These are phyloP conservation scores for Amborella trichopoda DNA, from an alignment of 164 flowering plant species.

Conservation along the genomic window DNA sequence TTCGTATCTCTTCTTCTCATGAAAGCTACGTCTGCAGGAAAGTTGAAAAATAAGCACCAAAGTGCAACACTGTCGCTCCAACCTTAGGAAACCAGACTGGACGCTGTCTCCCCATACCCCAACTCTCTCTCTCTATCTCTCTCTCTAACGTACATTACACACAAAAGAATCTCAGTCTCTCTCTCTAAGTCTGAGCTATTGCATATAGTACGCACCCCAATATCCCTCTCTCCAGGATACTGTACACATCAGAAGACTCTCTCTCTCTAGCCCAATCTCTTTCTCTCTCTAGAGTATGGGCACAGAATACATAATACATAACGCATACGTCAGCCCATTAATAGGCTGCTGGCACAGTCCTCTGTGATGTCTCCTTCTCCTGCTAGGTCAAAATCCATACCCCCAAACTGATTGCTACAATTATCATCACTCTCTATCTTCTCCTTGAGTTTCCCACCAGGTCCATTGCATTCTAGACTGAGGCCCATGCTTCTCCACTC, in stretches of 20 bases:
- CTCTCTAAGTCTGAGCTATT: background rate
- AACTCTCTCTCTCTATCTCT: background rate
- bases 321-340: background rate
- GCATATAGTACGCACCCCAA: background rate
- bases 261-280: background rate
- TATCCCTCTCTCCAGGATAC: background rate
- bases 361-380: background rate
- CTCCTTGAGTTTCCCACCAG: slow-evolving; percentile 25
- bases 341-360: background rate
- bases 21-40: too few species aligned
- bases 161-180: background rate
- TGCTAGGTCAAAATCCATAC: slow-evolving; percentile 2
- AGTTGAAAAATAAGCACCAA: too few species aligned
- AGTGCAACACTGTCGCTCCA: too few species aligned
- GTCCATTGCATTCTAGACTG: slow-evolving; percentile 30
- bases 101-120: background rate
- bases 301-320: background rate
- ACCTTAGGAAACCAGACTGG: background rate
- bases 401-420: slow-evolving; percentile 5
- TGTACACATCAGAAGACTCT: background rate
- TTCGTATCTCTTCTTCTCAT: too few species aligned
- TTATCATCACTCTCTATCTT: slow-evolving; percentile 6
- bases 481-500: slow-evolving; percentile 15
- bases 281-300: background rate
- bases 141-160: background rate